Conservation (phyloP, 2,329 filamentous ascomycete species). For the Aspergillus japonicus region DNA sequence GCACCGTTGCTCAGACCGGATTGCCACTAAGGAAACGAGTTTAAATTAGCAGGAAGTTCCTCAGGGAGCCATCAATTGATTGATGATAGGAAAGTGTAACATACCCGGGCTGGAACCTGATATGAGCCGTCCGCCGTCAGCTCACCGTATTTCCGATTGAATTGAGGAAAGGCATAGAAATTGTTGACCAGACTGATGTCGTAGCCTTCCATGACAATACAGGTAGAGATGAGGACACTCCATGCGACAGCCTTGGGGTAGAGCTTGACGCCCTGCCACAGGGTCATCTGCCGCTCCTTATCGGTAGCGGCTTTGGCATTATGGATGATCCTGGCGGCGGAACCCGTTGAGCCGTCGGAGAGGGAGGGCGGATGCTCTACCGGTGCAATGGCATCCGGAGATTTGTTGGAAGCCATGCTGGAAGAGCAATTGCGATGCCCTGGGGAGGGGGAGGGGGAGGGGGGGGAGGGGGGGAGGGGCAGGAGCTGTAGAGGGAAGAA, state of each 20-base stretch:
- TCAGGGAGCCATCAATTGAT: neutral
- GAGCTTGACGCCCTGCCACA: conserved; percentile 72
- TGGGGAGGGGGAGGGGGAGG: neutral
- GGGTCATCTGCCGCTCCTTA: conserved; percentile 63
- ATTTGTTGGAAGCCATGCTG: conserved; percentile 31
- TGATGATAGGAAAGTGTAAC: conserved; percentile 10
- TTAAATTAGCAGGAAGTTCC: conserved; percentile 13
- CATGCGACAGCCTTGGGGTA: conserved; percentile 86
- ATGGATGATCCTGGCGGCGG: conserved; percentile 36
- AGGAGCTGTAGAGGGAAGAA: neutral
- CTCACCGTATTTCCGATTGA: conserved; percentile 44
- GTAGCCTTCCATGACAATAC: conserved; percentile 89
- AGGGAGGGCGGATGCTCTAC: conserved; percentile 18
- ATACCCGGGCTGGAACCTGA: conserved; percentile 41
- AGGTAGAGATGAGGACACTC: conserved; percentile 84
- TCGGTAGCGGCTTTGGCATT: conserved; percentile 45
- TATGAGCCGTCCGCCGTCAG: conserved; percentile 34
- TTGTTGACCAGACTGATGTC: conserved; percentile 79
- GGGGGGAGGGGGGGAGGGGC: neutral
- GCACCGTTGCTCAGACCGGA: conserved; percentile 47
- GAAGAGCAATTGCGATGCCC: conserved; percentile 10
- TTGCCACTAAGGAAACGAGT: conserved; percentile 40
- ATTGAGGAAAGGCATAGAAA: conserved; percentile 59
- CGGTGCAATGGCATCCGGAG: conserved; percentile 29
- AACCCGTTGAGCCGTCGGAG: conserved; percentile 22